Evolutionary conservation across 2,329 filamentous ascomycete species (phyloP), one percentile per base, ranked within the genome.

Genomic region (Fusarium siculi): DNA sequence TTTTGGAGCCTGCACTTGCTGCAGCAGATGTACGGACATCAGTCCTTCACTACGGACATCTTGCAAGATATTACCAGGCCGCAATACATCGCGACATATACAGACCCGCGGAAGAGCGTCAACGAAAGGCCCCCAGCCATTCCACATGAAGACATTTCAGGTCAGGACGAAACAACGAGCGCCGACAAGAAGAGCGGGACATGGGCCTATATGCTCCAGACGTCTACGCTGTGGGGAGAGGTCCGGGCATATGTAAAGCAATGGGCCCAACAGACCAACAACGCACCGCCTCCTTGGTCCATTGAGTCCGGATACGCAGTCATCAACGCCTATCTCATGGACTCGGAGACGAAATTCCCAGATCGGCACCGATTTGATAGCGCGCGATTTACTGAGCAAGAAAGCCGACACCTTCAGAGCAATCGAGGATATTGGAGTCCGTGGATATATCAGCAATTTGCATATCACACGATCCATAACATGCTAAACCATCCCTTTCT

Each of bases 341-440:
- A 62, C 7, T 39, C 28, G 1, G 58, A 62, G 32, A 62, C 58
- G 2, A 56, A 55, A 10, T 55, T 62, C 7, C 58, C 58, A 9
- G 39, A 34, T 11, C 49, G 34, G 4, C 58, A 62, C 16, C 32
- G 58, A 9, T 62, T 62, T 9, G 58, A 62, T 6, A 32, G 25
- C 4, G 49, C 34, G 1, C 49, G 49, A 3, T 62, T 62, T 19
- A n/a, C 58, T 2, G 49, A 44, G 4, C 58, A 55, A 7, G 58
- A 39, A 9, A 39, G 5, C 5, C 39, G 30, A 7, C 49, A 56
- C 7, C 58, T 62, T 9, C 16, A 46, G 9, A 36, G 4, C 14
- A 62, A 56, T 18, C 32, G 58, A 18, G 49, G 40, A 9, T 62
- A 62, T 8, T 62, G 58, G 58, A 62, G 34, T 9, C 58, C 58